Evolutionary conservation across 1,284 basidiomycete species (phyloP), one percentile per base, ranked within the genome.

Genomic region (Ganoderma sp.): DNA sequence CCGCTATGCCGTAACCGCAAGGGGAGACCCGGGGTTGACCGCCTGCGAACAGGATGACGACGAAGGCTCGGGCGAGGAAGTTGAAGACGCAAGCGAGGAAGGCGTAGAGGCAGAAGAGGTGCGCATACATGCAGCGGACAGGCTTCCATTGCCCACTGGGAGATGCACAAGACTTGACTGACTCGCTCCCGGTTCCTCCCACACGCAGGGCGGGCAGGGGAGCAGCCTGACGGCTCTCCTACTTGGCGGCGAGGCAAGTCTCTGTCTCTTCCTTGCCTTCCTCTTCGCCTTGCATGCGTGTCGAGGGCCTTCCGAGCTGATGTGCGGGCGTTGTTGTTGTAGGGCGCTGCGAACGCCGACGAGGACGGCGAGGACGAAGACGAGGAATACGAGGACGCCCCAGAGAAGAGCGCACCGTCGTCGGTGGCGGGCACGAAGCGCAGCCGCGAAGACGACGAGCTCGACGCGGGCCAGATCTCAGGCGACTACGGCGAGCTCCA

Each of bases 361-460:
- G 76, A 73, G 42, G 73, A 73, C 8, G 73, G 79, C 14, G 45
- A 48, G 0, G 79, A 81, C 17, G 80, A 82, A 0, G 81, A 81
- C 10, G 80, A 81, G 5, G 79, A 80, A 48, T 79, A 78, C 32
- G 74, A 76, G 28, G 77, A 79, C 52, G 75, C 74, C 3, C 78
- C 79, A 12, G 74, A 56, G 39, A 75, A 50, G 76, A 77, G 39
- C 72, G 56, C 19, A 48, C 69, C 75, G 17, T 66, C 75, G 22
- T 65, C 76, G 12, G 75, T 73, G 58, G 73, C 76, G 12, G 77
- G 76, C 14, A 73, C 67, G 79, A 84, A 79, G 81, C 84, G 76
- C 75, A 80, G 73, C 71, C 73, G 67, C 74, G 80, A 74, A 75
- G 81, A 76, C 10, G 82, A 84, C 19, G 78, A 81, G 56, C 1